Evolutionary conservation across 2,329 filamentous ascomycete species (phyloP).

Genomic region (Exophiala alcalophila): DNA sequence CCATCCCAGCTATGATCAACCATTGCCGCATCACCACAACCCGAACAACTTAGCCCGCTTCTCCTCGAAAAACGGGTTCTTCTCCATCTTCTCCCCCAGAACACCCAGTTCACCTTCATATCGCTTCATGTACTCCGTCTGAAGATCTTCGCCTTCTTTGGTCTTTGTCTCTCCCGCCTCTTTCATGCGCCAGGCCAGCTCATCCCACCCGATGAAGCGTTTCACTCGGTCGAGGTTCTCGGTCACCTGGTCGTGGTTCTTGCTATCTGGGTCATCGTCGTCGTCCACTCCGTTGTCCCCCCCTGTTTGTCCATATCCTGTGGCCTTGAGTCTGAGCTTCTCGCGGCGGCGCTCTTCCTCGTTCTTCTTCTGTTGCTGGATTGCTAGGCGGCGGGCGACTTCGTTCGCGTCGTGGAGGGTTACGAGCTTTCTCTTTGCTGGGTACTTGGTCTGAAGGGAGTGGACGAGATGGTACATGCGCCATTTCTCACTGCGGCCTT

Average conservation of each 20-base stretch:
- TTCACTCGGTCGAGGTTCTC: slow-evolving; percentile 2
- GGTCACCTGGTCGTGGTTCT: slow-evolving; percentile 7
- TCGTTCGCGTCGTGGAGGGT: slow-evolving; percentile 60
- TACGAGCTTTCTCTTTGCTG: slow-evolving; percentile 44
- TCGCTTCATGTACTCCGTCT: slow-evolving; percentile 6
- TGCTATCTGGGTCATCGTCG: neutral
- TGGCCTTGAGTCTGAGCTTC: slow-evolving; percentile 11
- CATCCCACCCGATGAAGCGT: slow-evolving; percentile 15
- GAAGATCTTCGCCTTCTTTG: slow-evolving; percentile 3
- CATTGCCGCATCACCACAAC: no score
- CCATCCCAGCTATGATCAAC: no score
- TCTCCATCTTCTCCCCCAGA: no score
- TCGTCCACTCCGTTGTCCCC: neutral
- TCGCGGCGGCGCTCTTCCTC: slow-evolving; percentile 18
- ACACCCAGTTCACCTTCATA: neutral
- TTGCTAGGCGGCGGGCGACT: slow-evolving; percentile 52
- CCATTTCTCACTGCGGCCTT: slow-evolving; percentile 13
- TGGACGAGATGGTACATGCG: slow-evolving; percentile 23
- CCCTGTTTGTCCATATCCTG: neutral
- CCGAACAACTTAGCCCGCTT: no score
- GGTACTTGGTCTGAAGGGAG: slow-evolving; percentile 19
- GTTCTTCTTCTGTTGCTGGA: slow-evolving; percentile 25
- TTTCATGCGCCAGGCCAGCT: slow-evolving; percentile 16
- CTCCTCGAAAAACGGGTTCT: no score
- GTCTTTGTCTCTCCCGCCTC: slow-evolving; percentile 12